Base-by-base conservation (phyloP, 78 protist species). In the Reticulomyxa filosa region DNA sequence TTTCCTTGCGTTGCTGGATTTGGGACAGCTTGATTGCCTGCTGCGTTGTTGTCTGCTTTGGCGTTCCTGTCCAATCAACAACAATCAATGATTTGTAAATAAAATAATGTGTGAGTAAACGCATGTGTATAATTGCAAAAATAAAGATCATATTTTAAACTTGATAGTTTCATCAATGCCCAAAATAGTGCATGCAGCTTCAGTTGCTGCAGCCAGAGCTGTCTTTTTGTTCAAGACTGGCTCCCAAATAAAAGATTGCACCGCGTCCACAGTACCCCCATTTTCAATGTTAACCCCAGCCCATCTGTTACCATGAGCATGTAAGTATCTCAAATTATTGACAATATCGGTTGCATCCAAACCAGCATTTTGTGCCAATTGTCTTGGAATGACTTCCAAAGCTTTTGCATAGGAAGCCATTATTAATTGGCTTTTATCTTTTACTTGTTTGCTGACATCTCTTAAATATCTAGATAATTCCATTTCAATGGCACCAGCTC, bases 401-500 rank as follows among this genome's bases (percentile, higher is more conserved):
- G 62, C 33, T 5, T 10, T 17, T 3, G 56, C 67, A 37, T 23
- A 63, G 26, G 57, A 52, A 26, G 37, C 4, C 7, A 4, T 27
- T 39, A 6, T 26, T 4, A 6, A 17, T 6, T 61, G 23, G 4
- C 23, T 6, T 6, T 10, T 52, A 26, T 94, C 94, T 32, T 46
- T 46, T 74, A 93, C 76, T 17, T 68, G 36, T 30, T 78, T 63
- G 8, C 96, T 46, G 51, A 74, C 17, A 17, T 85, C 95, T 32
- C 89, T 74, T 37, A 97, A 68, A 73, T 27, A 57, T 42, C 72
- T 77, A 57, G 82, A 57, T 30, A 93, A 33, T 67, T 86, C 97
- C 96, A 89, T 89, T 67, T 97, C 99, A 72, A 90, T 83, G 22
- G 99, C 98, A 17, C 99, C 99, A 46, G 97, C 99, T 20, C 99